Evolutionary conservation across 2,329 filamentous ascomycete genomes (phyloP).

Genomic region (Aspergillus melleus): DNA sequence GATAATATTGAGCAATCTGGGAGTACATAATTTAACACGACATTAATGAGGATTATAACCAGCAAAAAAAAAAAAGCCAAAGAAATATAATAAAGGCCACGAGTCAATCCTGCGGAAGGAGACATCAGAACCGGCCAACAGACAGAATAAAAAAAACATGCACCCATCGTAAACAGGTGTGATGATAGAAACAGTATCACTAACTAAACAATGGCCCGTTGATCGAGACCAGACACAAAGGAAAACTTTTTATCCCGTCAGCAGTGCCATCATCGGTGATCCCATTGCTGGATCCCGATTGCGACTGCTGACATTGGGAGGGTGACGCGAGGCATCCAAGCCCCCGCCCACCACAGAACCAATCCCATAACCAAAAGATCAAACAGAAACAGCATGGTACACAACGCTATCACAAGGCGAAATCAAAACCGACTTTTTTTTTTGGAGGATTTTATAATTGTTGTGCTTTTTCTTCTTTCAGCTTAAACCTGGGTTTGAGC

Average conservation of each 20-base stretch:
- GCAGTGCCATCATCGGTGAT: constrained; percentile 20
- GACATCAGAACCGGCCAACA: constrained; percentile 52
- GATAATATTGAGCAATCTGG: neutral
- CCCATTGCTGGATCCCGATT: constrained; percentile 16
- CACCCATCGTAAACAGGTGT: neutral
- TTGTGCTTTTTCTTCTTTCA: neutral
- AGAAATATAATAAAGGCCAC: constrained; percentile 37
- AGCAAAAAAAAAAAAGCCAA: neutral
- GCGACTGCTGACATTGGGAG: constrained; percentile 26
- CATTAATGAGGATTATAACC: neutral
- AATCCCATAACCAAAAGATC: constrained; percentile 14
- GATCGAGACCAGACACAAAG: constrained; percentile 13
- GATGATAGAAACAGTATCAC: neutral
- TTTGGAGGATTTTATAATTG: constrained; percentile 12
- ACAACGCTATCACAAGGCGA: constrained; percentile 16
- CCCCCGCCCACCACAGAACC: constrained; percentile 37
- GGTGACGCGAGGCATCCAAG: constrained; percentile 31
- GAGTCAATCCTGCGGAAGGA: constrained; percentile 52
- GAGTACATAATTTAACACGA: neutral
- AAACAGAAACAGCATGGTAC: constrained; percentile 19
- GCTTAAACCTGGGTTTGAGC: constrained; percentile 20
- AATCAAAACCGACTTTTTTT: constrained; percentile 19
- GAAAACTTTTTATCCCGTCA: constrained; percentile 32
- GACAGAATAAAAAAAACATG: neutral
- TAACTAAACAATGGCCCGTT: neutral